A percentile compares a stretch with the other conserved stretches of the same genome.
These are phyloP conservation scores for Fomitopsis schrenkii DNA, from an alignment of 1,284 basidiomycete genomes.

Conservation along the genomic window DNA sequence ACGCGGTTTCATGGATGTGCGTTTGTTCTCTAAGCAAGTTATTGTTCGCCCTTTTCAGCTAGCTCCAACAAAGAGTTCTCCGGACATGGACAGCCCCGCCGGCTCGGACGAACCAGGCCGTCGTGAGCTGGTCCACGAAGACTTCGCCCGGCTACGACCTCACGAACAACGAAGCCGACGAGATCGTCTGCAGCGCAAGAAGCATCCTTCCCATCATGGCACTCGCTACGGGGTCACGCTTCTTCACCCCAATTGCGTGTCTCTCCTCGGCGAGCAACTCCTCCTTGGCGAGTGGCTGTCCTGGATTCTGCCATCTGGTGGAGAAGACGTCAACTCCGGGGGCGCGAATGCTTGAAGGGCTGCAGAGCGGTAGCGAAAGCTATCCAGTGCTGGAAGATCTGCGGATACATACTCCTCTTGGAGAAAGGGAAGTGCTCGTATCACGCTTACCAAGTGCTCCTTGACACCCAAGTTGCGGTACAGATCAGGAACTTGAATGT, in stretches of 20 bases:
- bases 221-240: conserved; percentile 36
- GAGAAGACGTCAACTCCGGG: conserved; percentile 41
- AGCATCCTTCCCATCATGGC: conserved; percentile 42
- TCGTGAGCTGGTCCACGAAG: conserved; percentile 27
- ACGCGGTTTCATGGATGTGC: background rate
- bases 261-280: conserved; percentile 23
- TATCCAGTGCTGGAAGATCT: conserved; percentile 15
- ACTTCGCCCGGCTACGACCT: conserved; percentile 18
- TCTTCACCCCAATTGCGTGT: conserved; percentile 26
- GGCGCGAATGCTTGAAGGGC: conserved; percentile 38
- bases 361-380: conserved; percentile 28
- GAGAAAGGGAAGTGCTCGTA: background rate
- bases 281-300: conserved; percentile 23
- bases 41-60: background rate
- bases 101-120: conserved; percentile 32
- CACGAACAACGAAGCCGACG: conserved; percentile 54
- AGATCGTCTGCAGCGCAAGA: conserved; percentile 37
- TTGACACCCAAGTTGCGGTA: conserved; percentile 31
- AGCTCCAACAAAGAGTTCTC: conserved; percentile 32
- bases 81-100: conserved; percentile 37
- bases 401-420: background rate
- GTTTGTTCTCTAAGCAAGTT: no score
- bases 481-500: conserved; percentile 41
- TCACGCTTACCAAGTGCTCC: conserved; percentile 45
- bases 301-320: conserved; percentile 30